These are phyloP conservation scores for Microsporum audouinii DNA, from an alignment of 2,329 filamentous ascomycete genomes.

Conservation along the genomic window DNA sequence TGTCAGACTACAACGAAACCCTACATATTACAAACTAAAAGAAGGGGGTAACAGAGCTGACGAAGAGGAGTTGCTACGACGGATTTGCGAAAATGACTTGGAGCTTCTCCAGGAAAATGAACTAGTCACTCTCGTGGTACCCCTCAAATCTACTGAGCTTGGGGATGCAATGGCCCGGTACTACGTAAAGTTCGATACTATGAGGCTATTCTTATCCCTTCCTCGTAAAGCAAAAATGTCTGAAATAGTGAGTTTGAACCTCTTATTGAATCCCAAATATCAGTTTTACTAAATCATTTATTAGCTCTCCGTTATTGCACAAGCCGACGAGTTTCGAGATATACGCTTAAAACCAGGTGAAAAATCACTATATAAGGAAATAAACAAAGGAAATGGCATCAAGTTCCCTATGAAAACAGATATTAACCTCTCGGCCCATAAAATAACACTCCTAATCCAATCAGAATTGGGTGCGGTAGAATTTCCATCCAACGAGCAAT, in stretches of 20 bases:
- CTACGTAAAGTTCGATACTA: slow-evolving; percentile 68
- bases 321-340: slow-evolving; percentile 61
- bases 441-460: slow-evolving; percentile 68
- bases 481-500: slow-evolving; percentile 47
- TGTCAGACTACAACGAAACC: slow-evolving; percentile 60
- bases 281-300: neutral
- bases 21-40: slow-evolving; percentile 56
- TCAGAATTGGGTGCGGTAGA: slow-evolving; percentile 58
- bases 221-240: slow-evolving; percentile 50
- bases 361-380: slow-evolving; percentile 55
- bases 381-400: slow-evolving; percentile 59
- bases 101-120: slow-evolving; percentile 49
- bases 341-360: slow-evolving; percentile 60
- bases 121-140: slow-evolving; percentile 42
- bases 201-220: slow-evolving; percentile 57
- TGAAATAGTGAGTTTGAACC: slow-evolving; percentile 49
- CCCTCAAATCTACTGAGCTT: slow-evolving; percentile 56
- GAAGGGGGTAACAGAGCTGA: slow-evolving; percentile 39
- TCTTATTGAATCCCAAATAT: neutral
- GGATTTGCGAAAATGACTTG: slow-evolving; percentile 61
- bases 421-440: slow-evolving; percentile 56
- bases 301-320: slow-evolving; percentile 54
- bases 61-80: slow-evolving; percentile 53
- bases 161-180: slow-evolving; percentile 75
- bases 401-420: slow-evolving; percentile 60